Evolutionary conservation across 2,329 filamentous ascomycete genomes (phyloP), one percentile per base, ranked within the genome.

Genomic region (Trichoderma gracile): DNA sequence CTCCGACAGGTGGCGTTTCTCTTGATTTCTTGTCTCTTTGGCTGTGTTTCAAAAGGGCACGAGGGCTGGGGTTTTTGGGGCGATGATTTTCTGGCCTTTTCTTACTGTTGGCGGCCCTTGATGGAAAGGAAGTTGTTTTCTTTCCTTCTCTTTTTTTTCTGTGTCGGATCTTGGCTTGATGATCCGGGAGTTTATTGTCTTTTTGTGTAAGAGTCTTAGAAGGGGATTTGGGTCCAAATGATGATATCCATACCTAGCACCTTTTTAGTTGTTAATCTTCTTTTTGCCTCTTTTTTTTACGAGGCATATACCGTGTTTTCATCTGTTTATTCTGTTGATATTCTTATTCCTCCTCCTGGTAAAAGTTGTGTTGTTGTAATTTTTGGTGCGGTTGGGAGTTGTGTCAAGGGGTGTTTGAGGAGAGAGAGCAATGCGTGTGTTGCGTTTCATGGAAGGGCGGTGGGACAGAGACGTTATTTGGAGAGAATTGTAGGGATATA

Each of bases 211-310:
- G 56, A 59, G 33, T 59, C 40, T 47, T n/a, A 21, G 25, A 27
- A n/a, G 43, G 9, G 43, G 33, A 38, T 38, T 38, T 38, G 33
- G 33, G 33, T 38, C 17, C 17, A 40, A 27, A 59, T 59, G 45
- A 59, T 59, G 56, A 59, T 59, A 59, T 59, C 56, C 46, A 47
- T 59, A 59, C 49, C 56, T 38, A 47, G 27, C 30, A 30, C 30
- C 30, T 59, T 59, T 59, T 42, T 40, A 50, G 56, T 59, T 49
- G 19, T 42, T 19, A 40, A 38, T 54, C 23, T 40, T 47, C 27
- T 33, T 19, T 55, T 25, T 15, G 53, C 38, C 53, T 42, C 23
- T 49, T 23, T 3, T 40, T 42, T 12, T 49, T 27, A 40, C 47
- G 42, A 57, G 19, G 40, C 21, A 59, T 59, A 49, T 45, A 52